Evolutionary conservation across 73 alveolate genomes (phyloP).

Genomic region (Durusdinium trenchii): DNA sequence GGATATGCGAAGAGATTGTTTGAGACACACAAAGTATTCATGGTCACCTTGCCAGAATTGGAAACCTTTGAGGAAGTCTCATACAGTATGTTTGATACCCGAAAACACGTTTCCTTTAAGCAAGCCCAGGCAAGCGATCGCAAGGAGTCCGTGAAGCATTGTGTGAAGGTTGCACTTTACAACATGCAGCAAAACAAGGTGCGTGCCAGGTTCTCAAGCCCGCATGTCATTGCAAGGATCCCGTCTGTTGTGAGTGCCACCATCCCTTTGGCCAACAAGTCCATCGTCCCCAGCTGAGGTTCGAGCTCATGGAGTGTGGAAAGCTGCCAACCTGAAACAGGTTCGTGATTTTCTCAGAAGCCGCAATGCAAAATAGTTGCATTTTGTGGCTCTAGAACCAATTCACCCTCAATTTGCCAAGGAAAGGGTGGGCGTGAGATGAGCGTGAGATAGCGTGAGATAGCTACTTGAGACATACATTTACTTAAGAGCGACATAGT

Average conservation of each 20-base stretch:
- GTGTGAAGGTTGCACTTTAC: not conserved
- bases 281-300: not conserved
- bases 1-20: not conserved
- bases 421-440: not conserved
- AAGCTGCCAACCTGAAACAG: not conserved
- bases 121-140: not conserved
- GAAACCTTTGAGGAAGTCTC: not conserved
- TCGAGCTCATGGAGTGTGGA: not conserved
- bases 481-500: not conserved
- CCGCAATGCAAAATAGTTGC: not conserved
- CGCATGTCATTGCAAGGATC: not conserved
- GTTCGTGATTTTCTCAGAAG: not conserved
- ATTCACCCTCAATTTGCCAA: not conserved
- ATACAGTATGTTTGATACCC: not conserved
- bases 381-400: not conserved
- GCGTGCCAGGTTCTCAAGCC: not conserved
- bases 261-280: too few relatives aligned
- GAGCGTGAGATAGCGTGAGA: not conserved
- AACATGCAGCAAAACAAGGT: not conserved
- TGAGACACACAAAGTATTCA: not conserved
- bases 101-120: not conserved
- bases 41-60: not conserved
- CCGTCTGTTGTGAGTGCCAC: too few relatives aligned
- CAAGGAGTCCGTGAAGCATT: not conserved
- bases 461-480: not conserved